Evolutionary conservation across 768 basidiomycete genomes (phyloP), one percentile per base, ranked within the genome.

Genomic region (Cubamyces lactineus): DNA sequence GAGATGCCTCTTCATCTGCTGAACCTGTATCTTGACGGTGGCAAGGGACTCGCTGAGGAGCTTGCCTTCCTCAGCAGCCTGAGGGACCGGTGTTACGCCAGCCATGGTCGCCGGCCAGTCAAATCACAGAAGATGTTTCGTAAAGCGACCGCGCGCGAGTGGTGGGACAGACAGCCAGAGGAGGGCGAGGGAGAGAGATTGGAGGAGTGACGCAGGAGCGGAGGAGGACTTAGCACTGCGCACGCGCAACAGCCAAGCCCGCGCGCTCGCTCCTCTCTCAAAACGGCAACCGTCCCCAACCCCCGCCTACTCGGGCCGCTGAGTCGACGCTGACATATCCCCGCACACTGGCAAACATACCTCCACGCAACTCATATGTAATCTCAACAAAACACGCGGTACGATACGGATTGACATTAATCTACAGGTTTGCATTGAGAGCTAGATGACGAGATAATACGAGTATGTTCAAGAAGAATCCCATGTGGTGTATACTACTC

Each of bases 1-100:
- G 59, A 97, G 84, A 75, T 95, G 89, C 72, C 95, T 81, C 79
- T 94, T 94, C 91, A 97, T 95, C 79, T 96, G 94, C 69, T 92
- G 88, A 58, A 93, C 91, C 77, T 97, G 91, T 34, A 93, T 86
- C 80, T 92, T 93, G 71, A 94, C 92, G 26, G 89, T 92, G 72
- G 83, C 89, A 56, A 93, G 78, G 43, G 90, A 91, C 76, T 94
- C 92, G 74, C 88, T 88, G 68, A 93, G 85, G 66, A 92, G 78
- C 75, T 93, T 93, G 43, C 86, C 91, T 81, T 93, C 91, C 72
- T 92, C 91, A 59, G 77, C 76, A 58, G 79, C 6, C 34, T 34
- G 48, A 21, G 45, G 82, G 13, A 66, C 45, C 47, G 67, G 54
- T 23, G 62, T 42, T n/a, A 55, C 53, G 7, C 61, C 53, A 12